These are phyloP conservation scores for Pythium monospermum DNA, from an alignment of 352 stramenopile genomes.

Conservation along the genomic window DNA sequence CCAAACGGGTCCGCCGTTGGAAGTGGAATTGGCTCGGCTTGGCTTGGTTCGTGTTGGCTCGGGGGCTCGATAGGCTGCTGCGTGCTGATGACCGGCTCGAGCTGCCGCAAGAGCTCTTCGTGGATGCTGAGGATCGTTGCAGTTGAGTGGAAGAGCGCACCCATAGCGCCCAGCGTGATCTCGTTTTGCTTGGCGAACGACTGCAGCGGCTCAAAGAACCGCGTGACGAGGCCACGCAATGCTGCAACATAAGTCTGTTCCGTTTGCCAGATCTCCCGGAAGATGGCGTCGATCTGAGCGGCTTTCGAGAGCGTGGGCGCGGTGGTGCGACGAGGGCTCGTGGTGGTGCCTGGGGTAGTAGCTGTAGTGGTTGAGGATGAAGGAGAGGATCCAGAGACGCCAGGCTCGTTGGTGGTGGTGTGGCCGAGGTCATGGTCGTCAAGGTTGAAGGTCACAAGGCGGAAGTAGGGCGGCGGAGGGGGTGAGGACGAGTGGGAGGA, in stretches of 20 bases:
- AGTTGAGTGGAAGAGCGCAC: slow-evolving; percentile 24
- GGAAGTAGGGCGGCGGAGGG: slow-evolving; percentile 15
- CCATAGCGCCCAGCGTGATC: slow-evolving; percentile 27
- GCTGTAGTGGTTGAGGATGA: not conserved
- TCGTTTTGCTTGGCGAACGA: slow-evolving; percentile 19
- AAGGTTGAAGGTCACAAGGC: slow-evolving; percentile 19
- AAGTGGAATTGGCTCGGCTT: not conserved
- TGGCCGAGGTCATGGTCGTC: slow-evolving; percentile 5
- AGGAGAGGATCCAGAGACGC: not conserved
- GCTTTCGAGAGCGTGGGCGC: slow-evolving; percentile 1
- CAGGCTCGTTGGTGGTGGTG: not conserved
- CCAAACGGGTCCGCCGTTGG: slow-evolving; percentile 11
- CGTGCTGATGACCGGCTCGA: slow-evolving; percentile 13
- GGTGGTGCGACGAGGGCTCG: slow-evolving; percentile 2
- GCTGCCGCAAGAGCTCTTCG: slow-evolving; percentile 26
- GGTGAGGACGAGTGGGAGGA: not conserved
- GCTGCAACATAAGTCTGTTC: slow-evolving; percentile 27
- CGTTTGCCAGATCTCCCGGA: slow-evolving; percentile 27
- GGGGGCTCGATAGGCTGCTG: too few relatives aligned
- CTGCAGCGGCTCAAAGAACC: slow-evolving; percentile 33
- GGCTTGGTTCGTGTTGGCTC: not conserved
- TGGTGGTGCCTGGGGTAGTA: not conserved
- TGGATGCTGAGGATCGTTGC: slow-evolving; percentile 33
- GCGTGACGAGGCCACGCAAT: slow-evolving; percentile 20
- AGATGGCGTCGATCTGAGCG: slow-evolving; percentile 25